Evolutionary conservation across 768 basidiomycete genomes (phyloP).

Genomic region (Fibroporia radiculosa): DNA sequence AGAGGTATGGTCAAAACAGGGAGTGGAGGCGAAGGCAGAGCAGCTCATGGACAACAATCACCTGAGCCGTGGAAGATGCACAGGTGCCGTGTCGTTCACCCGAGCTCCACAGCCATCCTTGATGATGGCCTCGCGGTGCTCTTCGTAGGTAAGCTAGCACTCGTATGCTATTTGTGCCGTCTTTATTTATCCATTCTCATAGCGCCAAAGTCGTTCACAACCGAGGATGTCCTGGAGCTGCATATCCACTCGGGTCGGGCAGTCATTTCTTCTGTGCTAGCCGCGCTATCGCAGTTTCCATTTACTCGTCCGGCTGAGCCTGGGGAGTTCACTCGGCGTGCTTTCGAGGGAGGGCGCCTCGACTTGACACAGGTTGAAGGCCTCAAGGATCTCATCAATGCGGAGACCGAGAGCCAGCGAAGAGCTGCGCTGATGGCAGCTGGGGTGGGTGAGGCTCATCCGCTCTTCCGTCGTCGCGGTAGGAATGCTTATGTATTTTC

Average conservation of each 20-base stretch:
- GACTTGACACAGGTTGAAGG: constrained; percentile 90
- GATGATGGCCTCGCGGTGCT: constrained; percentile 81
- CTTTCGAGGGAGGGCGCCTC: constrained; percentile 71
- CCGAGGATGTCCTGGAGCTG: constrained; percentile 74
- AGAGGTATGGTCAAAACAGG: constrained; percentile 39
- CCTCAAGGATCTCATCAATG: constrained; percentile 78
- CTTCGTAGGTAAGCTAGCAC: constrained; percentile 53
- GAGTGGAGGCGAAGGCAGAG: constrained; percentile 9
- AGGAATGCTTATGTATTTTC: too few relatives aligned
- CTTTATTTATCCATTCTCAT: neutral
- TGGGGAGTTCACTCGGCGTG: constrained; percentile 85
- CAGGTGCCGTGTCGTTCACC: constrained; percentile 61
- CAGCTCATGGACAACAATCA: neutral
- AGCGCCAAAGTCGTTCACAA: constrained; percentile 81
- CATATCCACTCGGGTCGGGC: constrained; percentile 86
- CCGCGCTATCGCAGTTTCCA: constrained; percentile 51
- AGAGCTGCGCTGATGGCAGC: constrained; percentile 63
- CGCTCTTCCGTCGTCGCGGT: too few relatives aligned
- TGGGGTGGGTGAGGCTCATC: constrained; percentile 46
- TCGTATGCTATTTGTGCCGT: too few relatives aligned
- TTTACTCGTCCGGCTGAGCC: constrained; percentile 72
- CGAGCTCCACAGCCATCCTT: constrained; percentile 48
- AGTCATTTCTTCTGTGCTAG: constrained; percentile 62
- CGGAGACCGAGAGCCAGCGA: constrained; percentile 80
- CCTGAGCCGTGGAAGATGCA: constrained; percentile 65